phyloP scores from a whole-genome alignment of 2,329 filamentous ascomycete genomes.

The Aureobasidium sp. region DNA sequence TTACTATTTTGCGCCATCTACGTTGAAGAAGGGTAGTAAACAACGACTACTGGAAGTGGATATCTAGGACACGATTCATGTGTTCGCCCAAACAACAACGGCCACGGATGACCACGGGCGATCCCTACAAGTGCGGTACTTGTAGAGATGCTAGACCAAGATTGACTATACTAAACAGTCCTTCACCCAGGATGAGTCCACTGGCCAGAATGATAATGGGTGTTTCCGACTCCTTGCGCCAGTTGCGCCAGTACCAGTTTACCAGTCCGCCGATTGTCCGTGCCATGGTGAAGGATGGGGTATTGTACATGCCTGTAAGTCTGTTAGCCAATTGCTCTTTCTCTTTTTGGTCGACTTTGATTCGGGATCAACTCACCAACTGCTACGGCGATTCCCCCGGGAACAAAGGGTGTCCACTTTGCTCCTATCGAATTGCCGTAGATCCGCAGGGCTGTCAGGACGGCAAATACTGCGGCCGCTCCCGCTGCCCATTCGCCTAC shows the following conservation, averaged over 20 bases:
- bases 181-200: constrained; percentile 87
- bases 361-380: constrained; percentile 52
- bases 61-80: not conserved
- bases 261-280: constrained; percentile 70
- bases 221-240: constrained; percentile 52
- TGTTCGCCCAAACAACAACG: not conserved
- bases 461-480: constrained; percentile 65
- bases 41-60: not conserved
- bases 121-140: constrained; percentile 58
- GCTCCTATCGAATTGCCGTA: constrained; percentile 34
- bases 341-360: not conserved
- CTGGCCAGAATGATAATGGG: constrained; percentile 81
- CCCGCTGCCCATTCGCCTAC: constrained; percentile 71
- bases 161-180: constrained; percentile 85
- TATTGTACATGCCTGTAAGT: constrained; percentile 80
- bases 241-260: constrained; percentile 68
- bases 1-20: not conserved
- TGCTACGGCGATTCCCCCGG: constrained; percentile 90
- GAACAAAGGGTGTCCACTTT: constrained; percentile 67
- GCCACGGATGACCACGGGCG: not conserved
- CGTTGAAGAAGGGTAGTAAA: not conserved
- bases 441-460: constrained; percentile 64
- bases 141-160: constrained; percentile 67
- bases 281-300: constrained; percentile 88
- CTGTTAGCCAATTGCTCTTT: not conserved